A percentile compares a stretch with the other conserved stretches of the same genome.
phyloP scores from a whole-genome alignment of 2,329 filamentous ascomycete genomes.

The Ophiostoma pallidulum region DNA sequence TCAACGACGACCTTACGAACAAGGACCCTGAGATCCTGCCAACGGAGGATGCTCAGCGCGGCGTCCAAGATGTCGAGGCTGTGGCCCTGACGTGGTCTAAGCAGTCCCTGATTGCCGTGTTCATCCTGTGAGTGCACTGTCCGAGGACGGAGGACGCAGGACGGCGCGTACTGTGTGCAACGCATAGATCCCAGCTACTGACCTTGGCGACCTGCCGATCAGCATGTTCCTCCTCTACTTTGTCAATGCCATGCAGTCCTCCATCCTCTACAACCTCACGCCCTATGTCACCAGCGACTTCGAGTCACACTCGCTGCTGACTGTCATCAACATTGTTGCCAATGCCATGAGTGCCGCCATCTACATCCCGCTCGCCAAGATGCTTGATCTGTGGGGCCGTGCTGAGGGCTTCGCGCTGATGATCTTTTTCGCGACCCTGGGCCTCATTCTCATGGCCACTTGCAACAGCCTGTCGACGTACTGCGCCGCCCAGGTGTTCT shows the following conservation, averaged over 20 bases:
- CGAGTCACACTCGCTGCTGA: background rate
- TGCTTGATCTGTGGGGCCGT: slow-evolving; percentile 40
- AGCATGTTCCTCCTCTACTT: slow-evolving; percentile 42
- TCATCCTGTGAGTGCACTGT: slow-evolving; percentile 33
- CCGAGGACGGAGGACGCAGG: too few relatives aligned
- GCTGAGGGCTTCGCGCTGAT: slow-evolving; percentile 35
- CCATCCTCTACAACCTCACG: slow-evolving; percentile 1
- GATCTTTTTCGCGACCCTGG: slow-evolving; percentile 34
- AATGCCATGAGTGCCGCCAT: slow-evolving; percentile 21
- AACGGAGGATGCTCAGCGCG: slow-evolving; percentile 27
- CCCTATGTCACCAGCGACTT: slow-evolving; percentile 2
- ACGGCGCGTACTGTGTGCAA: too few relatives aligned
- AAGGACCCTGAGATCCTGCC: slow-evolving; percentile 5
- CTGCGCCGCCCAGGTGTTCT: slow-evolving; percentile 45
- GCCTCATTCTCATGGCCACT: slow-evolving; percentile 50
- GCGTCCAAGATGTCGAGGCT: slow-evolving; percentile 39
- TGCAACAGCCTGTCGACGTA: slow-evolving; percentile 45
- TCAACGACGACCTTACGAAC: slow-evolving; percentile 3
- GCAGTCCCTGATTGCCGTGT: slow-evolving; percentile 32
- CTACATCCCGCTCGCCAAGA: slow-evolving; percentile 41
- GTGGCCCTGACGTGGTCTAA: slow-evolving; percentile 34
- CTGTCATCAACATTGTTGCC: background rate
- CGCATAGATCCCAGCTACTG: too few relatives aligned
- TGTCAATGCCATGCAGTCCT: slow-evolving; percentile 19
- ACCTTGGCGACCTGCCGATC: background rate